Evolutionary conservation across 768 basidiomycete species (phyloP).

Genomic region (Tylopilus felleus): DNA sequence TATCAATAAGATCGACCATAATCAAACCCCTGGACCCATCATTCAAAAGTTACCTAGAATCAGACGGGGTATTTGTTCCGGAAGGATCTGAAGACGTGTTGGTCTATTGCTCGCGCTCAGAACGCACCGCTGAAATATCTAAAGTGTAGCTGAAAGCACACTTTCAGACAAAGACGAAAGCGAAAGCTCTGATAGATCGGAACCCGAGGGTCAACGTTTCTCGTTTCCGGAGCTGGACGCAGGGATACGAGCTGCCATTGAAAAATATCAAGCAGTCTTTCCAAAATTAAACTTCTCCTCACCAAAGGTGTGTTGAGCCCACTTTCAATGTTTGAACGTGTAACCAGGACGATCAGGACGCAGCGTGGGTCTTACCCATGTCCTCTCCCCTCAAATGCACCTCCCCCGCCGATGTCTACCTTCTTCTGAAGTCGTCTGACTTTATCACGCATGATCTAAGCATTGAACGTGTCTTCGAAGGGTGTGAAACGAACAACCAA

Average conservation of each 20-base stretch:
- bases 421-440: slow-evolving; percentile 90
- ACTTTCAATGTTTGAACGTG: not conserved
- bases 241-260: slow-evolving; percentile 62
- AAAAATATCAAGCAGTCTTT: slow-evolving; percentile 78
- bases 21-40: slow-evolving; percentile 62
- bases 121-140: not conserved
- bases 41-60: slow-evolving; percentile 70
- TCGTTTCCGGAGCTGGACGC: slow-evolving; percentile 82
- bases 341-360: slow-evolving; percentile 57
- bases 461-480: slow-evolving; percentile 59
- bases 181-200: slow-evolving; percentile 35
- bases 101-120: slow-evolving; percentile 26
- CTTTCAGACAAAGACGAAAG: slow-evolving; percentile 58
- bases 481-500: slow-evolving; percentile 37
- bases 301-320: slow-evolving; percentile 59
- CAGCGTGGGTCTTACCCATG: slow-evolving; percentile 84
- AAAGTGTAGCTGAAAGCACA: slow-evolving; percentile 50
- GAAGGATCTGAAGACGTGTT: slow-evolving; percentile 77
- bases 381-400: slow-evolving; percentile 85
- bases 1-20: slow-evolving; percentile 70
- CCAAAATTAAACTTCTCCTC: slow-evolving; percentile 96
- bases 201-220: slow-evolving; percentile 39
- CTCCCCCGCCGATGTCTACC: slow-evolving; percentile 85
- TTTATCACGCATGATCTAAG: slow-evolving; percentile 80
- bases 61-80: slow-evolving; percentile 84